Base-by-base conservation (phyloP, 306 rosid species). In the Canavalia ensiformis region DNA sequence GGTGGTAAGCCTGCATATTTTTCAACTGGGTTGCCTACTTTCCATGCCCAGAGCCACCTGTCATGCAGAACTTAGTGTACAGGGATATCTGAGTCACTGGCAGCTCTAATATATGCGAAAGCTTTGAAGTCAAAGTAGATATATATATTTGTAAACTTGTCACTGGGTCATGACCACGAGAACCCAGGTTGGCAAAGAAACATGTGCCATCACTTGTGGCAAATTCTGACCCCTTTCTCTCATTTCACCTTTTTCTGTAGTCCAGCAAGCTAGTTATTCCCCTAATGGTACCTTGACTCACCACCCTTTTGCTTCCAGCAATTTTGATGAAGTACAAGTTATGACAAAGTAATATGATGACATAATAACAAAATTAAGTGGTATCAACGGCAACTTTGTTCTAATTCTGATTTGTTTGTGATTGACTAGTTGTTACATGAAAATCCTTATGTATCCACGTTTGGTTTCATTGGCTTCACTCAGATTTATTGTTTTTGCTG, bases 111-210 rank as follows among this genome's bases (percentile, higher is more conserved):
- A 54, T 80, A 54, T 69, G 63, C 80, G 39, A 42, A 80, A 83
- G 75, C 68, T 87, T 77, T 82, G 85, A 80, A 74, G 50, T 73
- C 29, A 72, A 67, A 44, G 56, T 79, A 74, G 82, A 59, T 60
- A 44, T 52, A 59, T 60, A 45, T 52, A 68, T 75, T 45, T 72
- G 76, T 79, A 34, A 25, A 71, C 10, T 69, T 83, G 77, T 74
- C 56, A 80, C 62, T 74, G 45, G 83, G 84, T 47, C 84, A 49
- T 70, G 83, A 72, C 83, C 42, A 75, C 9, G 29, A 33, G 54
- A 72, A 63, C 89, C 91, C 86, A 84, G 89, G 88, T 90, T 90
- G 87, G 90, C 88, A 25, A 70, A 81, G 62, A 81, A 73, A 67
- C 56, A 34, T 45, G 69, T 60, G 87, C 82, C 88, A 69, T 82